Evolutionary conservation across 768 basidiomycete species (phyloP).

Genomic region (Pisolithus orientalis): DNA sequence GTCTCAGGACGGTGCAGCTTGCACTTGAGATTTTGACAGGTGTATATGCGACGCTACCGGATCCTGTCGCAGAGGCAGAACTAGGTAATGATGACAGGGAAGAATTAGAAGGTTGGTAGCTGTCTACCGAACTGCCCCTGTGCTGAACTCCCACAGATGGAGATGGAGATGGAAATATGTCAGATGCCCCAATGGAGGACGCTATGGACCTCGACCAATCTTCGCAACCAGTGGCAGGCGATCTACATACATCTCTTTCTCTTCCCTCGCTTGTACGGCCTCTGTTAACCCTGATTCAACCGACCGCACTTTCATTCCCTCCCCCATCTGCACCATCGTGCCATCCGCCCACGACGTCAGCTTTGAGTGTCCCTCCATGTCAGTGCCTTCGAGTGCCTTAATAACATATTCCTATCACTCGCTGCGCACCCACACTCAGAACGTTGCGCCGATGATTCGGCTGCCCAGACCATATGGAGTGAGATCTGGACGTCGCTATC

Average conservation of each 20-base stretch:
- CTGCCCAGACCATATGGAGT: conserved; percentile 55
- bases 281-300: conserved; percentile 61
- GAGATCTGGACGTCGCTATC: conserved; percentile 58
- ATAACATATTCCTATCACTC: conserved; percentile 80
- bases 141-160: conserved; percentile 35
- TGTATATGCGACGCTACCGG: conserved; percentile 81
- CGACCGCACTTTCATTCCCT: conserved; percentile 78
- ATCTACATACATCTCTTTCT: conserved; percentile 27
- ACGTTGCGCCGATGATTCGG: conserved; percentile 39
- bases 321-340: conserved; percentile 61
- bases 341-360: conserved; percentile 87
- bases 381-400: conserved; percentile 82
- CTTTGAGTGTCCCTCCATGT: conserved; percentile 78
- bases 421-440: conserved; percentile 40
- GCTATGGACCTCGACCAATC: conserved; percentile 20
- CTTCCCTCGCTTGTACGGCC: conserved; percentile 63
- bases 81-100: conserved; percentile 29
- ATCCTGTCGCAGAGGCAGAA: conserved; percentile 45
- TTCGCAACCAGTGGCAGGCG: conserved; percentile 15
- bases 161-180: conserved; percentile 37
- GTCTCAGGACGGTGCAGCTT: conserved; percentile 67
- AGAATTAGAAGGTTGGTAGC: conserved; percentile 31
- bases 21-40: conserved; percentile 87
- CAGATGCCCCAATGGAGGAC: conserved; percentile 22
- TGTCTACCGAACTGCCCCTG: conserved; percentile 18